Evolutionary conservation across 805 yeast species (phyloP).

Genomic region (Pichia insulana): DNA sequence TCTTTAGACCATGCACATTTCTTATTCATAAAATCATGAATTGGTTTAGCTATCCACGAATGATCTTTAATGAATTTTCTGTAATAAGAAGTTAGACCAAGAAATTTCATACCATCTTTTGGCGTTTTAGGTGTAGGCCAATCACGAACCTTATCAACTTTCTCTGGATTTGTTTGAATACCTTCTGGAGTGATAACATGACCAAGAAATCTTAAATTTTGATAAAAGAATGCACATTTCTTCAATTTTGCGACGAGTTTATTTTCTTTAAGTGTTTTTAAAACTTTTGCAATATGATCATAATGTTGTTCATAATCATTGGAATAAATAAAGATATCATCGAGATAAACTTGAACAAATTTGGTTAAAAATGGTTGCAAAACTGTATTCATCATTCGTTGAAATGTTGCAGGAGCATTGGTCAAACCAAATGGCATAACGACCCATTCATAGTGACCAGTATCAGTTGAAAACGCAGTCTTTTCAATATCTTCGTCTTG

Average conservation of each 20-base stretch:
- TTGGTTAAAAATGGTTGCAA: neutral
- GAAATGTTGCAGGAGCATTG: slow-evolving; percentile 21
- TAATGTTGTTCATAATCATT: neutral
- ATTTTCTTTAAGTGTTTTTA: neutral
- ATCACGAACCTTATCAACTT: neutral
- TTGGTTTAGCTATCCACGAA: no score
- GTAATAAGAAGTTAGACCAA: neutral
- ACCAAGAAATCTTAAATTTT: neutral
- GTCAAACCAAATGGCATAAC: slow-evolving; percentile 24
- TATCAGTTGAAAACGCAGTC: slow-evolving; percentile 17
- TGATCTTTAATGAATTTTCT: neutral
- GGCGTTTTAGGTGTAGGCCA: neutral
- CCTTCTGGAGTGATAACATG: neutral
- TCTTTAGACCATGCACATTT: no score
- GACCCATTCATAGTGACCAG: slow-evolving; percentile 14
- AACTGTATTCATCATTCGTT: slow-evolving; percentile 3
- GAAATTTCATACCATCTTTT: neutral
- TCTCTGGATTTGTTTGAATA: neutral
- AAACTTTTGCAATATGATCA: neutral
- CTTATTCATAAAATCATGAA: no score
- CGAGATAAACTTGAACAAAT: slow-evolving; percentile 1
- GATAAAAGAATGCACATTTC: slow-evolving; percentile 1
- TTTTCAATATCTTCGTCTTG: slow-evolving; percentile 6
- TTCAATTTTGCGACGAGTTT: neutral
- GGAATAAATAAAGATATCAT: slow-evolving; percentile 2